Conservation (phyloP, 306 rosid species). For the Senna tora region DNA sequence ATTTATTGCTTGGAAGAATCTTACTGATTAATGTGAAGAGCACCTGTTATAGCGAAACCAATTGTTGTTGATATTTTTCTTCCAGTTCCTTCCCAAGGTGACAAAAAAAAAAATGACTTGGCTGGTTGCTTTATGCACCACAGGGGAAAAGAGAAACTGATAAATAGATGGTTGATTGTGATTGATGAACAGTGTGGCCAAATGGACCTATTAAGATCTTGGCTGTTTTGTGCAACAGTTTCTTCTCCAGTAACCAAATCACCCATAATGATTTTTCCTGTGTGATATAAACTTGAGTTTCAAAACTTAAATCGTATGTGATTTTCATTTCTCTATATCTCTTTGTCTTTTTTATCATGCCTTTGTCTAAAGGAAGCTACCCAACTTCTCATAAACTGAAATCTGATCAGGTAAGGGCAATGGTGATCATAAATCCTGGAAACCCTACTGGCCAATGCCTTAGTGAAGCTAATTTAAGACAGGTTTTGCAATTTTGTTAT, state of each 20-base stretch:
- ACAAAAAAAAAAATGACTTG: slow-evolving; percentile 23
- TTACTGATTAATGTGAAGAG: slow-evolving; percentile 12
- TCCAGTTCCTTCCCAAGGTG: slow-evolving; percentile 27
- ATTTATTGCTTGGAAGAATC: slow-evolving; percentile 20
- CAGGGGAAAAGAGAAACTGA: slow-evolving; percentile 2
- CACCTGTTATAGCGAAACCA: slow-evolving; percentile 24
- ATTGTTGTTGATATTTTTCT: slow-evolving; percentile 21
- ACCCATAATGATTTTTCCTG: slow-evolving; percentile 15
- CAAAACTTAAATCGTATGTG: not conserved
- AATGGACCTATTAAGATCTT: slow-evolving; percentile 14
- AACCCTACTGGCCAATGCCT: slow-evolving; percentile 98
- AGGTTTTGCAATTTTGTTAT: slow-evolving; percentile 71
- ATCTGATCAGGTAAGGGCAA: slow-evolving; percentile 82
- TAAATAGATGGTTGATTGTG: slow-evolving; percentile 20
- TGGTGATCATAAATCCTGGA: slow-evolving; percentile 99
- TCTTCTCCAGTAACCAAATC: slow-evolving; percentile 22
- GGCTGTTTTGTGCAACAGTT: slow-evolving; percentile 28
- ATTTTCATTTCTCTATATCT: slow-evolving; percentile 14
- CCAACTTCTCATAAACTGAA: slow-evolving; percentile 33
- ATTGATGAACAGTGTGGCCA: slow-evolving; percentile 10
- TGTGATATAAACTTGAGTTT: slow-evolving; percentile 2
- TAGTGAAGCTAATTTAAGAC: slow-evolving; percentile 79
- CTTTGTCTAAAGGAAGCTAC: slow-evolving; percentile 20
- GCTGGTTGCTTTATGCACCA: slow-evolving; percentile 20
- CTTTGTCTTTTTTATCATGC: slow-evolving; percentile 24